Evolutionary conservation across 2,329 filamentous ascomycete species (phyloP).

Genomic region (Alternaria solani): DNA sequence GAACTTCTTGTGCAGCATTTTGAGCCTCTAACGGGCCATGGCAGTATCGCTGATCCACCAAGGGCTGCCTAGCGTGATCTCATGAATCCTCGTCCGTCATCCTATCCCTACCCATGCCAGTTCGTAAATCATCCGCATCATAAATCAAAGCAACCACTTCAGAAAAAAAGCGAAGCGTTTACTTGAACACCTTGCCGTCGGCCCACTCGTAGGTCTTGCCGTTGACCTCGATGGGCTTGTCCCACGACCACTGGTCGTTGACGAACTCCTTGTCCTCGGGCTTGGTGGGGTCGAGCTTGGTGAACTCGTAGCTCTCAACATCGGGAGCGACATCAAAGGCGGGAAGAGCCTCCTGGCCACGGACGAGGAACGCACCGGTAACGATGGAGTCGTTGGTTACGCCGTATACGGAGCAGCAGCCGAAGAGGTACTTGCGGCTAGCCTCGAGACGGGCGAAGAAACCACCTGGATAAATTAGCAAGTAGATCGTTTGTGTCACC

Average conservation of each 20-base stretch:
- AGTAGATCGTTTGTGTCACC: not conserved
- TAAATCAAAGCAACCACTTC: slow-evolving; percentile 33
- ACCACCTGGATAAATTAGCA: slow-evolving; percentile 64
- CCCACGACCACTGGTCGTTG: slow-evolving; percentile 90
- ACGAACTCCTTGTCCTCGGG: slow-evolving; percentile 85
- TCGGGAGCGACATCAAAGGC: slow-evolving; percentile 98
- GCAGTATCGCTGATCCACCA: slow-evolving; percentile 39
- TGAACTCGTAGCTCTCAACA: slow-evolving; percentile 95
- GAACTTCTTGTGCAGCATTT: slow-evolving; percentile 39
- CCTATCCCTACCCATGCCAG: slow-evolving; percentile 39
- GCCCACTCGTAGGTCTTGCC: slow-evolving; percentile 91
- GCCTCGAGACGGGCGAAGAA: slow-evolving; percentile 97
- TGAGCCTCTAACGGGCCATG: slow-evolving; percentile 35
- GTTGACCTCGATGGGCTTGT: slow-evolving; percentile 78
- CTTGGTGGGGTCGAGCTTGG: slow-evolving; percentile 91
- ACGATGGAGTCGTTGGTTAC: slow-evolving; percentile 88
- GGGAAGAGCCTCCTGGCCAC: slow-evolving; percentile 83
- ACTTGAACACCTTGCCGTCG: slow-evolving; percentile 99
- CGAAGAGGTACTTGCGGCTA: slow-evolving; percentile 98
- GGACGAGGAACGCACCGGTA: slow-evolving; percentile 92
- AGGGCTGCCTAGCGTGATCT: slow-evolving; percentile 33
- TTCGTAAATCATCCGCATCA: slow-evolving; percentile 48
- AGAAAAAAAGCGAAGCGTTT: slow-evolving; percentile 56
- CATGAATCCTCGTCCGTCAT: slow-evolving; percentile 36
- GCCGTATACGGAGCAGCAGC: slow-evolving; percentile 87